A percentile compares a stretch with the other conserved stretches of the same genome.
Evolutionary conservation across 441 rosid species (phyloP).

Genomic region (Melastoma candidum): DNA sequence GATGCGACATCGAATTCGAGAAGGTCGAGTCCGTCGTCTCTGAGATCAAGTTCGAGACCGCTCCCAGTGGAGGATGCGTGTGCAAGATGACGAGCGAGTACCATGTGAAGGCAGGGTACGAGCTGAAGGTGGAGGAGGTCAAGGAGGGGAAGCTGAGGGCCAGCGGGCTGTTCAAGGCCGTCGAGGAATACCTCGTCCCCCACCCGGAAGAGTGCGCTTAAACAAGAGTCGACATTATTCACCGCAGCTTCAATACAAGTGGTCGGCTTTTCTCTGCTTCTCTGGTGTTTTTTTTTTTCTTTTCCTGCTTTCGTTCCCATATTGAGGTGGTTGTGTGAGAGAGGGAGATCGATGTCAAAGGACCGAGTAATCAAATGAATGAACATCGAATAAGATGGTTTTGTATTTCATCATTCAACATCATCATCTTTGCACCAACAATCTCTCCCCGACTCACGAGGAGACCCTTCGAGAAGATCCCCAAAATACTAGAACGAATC

Average conservation of each 20-base stretch:
- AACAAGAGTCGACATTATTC: neutral
- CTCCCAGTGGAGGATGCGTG: neutral
- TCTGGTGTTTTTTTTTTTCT: neutral
- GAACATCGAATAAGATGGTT: no score
- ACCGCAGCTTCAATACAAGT: no score
- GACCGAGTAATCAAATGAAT: no score
- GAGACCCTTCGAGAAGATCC: no score
- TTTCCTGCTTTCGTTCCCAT: neutral
- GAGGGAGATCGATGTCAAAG: no score
- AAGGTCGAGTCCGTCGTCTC: neutral
- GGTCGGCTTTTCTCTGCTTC: no score
- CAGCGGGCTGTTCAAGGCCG: constrained; percentile 1
- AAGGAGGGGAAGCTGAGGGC: constrained; percentile 11
- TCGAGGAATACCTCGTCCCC: constrained; percentile 4
- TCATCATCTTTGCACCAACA: no score
- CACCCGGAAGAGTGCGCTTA: neutral
- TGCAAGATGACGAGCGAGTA: constrained; percentile 12
- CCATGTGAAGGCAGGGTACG: constrained; percentile 1
- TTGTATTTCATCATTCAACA: no score
- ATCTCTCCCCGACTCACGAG: no score
- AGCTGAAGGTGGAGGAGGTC: constrained; percentile 7
- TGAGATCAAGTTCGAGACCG: neutral
- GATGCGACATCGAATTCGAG: neutral
- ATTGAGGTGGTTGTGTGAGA: no score
- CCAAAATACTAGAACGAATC: no score